Base-by-base conservation (phyloP, 208 protist genomes). In the Trypanosoma avium region DNA sequence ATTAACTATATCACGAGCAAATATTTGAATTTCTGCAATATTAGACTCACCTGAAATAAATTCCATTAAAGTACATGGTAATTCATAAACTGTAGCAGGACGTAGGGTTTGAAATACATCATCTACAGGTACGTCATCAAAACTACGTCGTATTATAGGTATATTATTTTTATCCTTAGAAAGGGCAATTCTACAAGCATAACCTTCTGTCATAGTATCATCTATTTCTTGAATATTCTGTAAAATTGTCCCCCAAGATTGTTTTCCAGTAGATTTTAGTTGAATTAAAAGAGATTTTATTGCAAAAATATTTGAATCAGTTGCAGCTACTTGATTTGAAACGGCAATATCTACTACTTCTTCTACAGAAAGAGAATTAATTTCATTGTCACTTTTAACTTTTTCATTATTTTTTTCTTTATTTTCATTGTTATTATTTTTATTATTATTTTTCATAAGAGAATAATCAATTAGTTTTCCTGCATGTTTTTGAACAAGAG, bases 31-130 rank as follows among this genome's bases (percentile, higher is more conserved):
- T 8, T 67, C 65, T 8, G 27, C 32, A 26, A 58, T 4, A n/a
- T 65, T 43, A 24, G 9, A n/a, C 19, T 67, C 73, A 42, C 46
- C 40, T 13, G 47, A 49, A 29, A 79, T 26, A 45, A 79, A 63
- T 47, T 79, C 73, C 54, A 53, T 65, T 24, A 79, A 17, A 35
- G 58, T 72, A 55, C 73, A 79, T n/a, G 67, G 66, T 3, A 79
- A 22, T 22, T 75, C 50, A 49, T 76, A 79, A 19, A 79, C 54
- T 3, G 67, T 65, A 8, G 61, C 43, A n/a, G 54, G 24, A 26
- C 73, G 55, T 21, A 36, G 17, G 24, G 58, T 24, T 46, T 2
- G 50, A 29, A 70, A 24, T 12, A 15, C 12, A 32, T 53, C 27
- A 17, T 65, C 67, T 24, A 48, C n/a, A 26, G 67, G 45, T 32